These are phyloP conservation scores for Sporothrix phasma DNA, from an alignment of 2,329 filamentous ascomycete genomes.

Conservation along the genomic window DNA sequence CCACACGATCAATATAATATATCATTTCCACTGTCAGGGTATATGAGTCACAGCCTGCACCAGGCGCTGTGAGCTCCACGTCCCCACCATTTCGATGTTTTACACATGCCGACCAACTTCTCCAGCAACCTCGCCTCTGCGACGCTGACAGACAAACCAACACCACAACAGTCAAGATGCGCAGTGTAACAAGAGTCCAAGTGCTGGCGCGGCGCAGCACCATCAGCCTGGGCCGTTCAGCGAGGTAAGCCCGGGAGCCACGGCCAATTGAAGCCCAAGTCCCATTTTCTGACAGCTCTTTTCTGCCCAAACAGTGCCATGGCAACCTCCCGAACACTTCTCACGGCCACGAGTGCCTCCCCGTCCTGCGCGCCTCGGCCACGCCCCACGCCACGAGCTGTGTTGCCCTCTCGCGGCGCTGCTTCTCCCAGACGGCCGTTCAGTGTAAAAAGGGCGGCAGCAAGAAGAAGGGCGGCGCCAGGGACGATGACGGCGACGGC, in stretches of 20 bases:
- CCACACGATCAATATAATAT: constrained; percentile 19
- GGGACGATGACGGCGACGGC: constrained; percentile 7
- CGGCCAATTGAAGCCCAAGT: neutral
- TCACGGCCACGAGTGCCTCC: neutral
- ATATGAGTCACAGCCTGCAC: neutral
- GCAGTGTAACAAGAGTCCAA: constrained; percentile 12
- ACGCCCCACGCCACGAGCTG: neutral
- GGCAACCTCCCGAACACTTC: neutral
- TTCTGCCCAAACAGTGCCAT: neutral
- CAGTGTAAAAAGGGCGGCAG: constrained; percentile 15
- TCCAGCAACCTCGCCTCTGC: no score
- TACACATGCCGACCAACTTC: no score
- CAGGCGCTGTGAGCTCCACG: neutral
- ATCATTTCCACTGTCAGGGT: neutral
- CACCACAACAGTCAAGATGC: constrained; percentile 8
- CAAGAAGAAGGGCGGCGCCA: constrained; percentile 17
- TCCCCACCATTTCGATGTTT: neutral
- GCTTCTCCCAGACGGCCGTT: constrained; percentile 15
- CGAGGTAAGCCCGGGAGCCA: neutral
- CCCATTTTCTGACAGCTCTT: neutral
- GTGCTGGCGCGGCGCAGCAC: constrained; percentile 11
- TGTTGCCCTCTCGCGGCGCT: neutral
- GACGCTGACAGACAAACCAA: neutral
- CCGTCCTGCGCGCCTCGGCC: neutral
- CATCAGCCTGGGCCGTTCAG: constrained; percentile 6